Base-by-base conservation (phyloP, 371 early-diverging fungal genomes). In the Parasitella parasitica region DNA sequence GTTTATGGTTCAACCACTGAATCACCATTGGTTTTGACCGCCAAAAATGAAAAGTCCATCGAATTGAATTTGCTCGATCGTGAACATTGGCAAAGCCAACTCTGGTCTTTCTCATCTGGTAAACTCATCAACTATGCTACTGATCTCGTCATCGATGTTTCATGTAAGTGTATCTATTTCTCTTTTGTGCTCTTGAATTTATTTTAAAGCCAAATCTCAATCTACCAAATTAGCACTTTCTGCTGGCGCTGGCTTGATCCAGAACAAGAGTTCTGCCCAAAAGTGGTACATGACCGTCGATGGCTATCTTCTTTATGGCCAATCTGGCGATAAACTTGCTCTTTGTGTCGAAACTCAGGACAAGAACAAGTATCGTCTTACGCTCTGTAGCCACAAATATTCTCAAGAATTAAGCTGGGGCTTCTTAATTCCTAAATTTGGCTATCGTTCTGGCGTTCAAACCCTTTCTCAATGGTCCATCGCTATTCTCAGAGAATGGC, bases 61-160 rank as follows among this genome's bases (percentile, higher is more conserved):
- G 48, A 53, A 16, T 43, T 80, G 15, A 28, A 53, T 11, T 59
- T 55, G 15, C 57, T 80, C 7, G 66, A 70, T 48, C 68, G 63
- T 22, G 61, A 72, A 36, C 36, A 73, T 15, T 80, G 80, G 80
- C 73, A 71, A 38, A 8, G 46, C 4, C 85, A 85, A 57, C 77
- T 85, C 11, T 85, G 85, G 85, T 60, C 78, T 5, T 80, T 72
- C 59, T 58, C 72, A 36, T 66, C 76, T 41, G 85, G 85, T 9
- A 73, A 69, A 61, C 57, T 85, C 39, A 70, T 81, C 37, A 85
- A 82, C 62, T 83, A 80, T 61, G 73, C 70, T 34, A 78, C 77
- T 53, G 76, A 79, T 28, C 68, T 79, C 43, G 77, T 71, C 0
- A 66, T 85, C 48, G 68, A 73, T 53, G 69, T 75, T 15, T 65